Conservation (phyloP, 2,329 filamentous ascomycete species). For the Rhexocercosporidium sp. region DNA sequence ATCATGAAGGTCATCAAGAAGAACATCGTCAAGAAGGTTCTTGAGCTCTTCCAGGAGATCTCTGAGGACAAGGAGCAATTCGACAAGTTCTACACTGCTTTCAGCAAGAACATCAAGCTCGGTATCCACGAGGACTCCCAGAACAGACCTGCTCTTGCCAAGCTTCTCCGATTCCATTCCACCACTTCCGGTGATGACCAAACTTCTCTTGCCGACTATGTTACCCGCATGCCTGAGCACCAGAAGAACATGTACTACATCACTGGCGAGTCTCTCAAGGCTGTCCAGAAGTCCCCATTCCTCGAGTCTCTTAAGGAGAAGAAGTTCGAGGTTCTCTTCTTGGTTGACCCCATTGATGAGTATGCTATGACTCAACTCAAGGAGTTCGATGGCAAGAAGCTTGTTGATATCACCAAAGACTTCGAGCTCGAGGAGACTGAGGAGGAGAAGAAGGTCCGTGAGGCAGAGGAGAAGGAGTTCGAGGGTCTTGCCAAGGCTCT, state of each 20-base stretch:
- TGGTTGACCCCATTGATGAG: slow-evolving; percentile 87
- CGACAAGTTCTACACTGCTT: slow-evolving; percentile 99
- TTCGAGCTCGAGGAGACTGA: slow-evolving; percentile 99
- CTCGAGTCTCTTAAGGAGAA: slow-evolving; percentile 98
- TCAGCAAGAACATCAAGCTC: slow-evolving; percentile 99
- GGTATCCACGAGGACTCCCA: slow-evolving; percentile 99
- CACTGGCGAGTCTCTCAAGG: slow-evolving; percentile 99
- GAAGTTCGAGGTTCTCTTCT: slow-evolving; percentile 99
- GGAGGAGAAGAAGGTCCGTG: slow-evolving; percentile 96
- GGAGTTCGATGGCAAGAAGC: slow-evolving; percentile 99
- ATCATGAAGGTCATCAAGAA: slow-evolving; percentile 99
- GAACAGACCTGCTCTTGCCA: slow-evolving; percentile 91
- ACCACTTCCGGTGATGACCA: slow-evolving; percentile 98
- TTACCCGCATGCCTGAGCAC: slow-evolving; percentile 99
- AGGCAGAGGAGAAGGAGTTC: slow-evolving; percentile 98
- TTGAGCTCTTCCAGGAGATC: slow-evolving; percentile 99
- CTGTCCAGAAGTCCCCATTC: slow-evolving; percentile 98
- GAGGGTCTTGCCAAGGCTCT: slow-evolving; percentile 93
- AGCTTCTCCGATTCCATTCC: slow-evolving; percentile 98
- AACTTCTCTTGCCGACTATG: slow-evolving; percentile 95
- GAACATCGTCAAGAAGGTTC: slow-evolving; percentile 99
- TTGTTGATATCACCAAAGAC: slow-evolving; percentile 99
- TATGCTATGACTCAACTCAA: slow-evolving; percentile 59
- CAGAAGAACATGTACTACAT: slow-evolving; percentile 99
- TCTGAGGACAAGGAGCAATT: slow-evolving; percentile 99